Evolutionary conservation across 495 filamentous ascomycete species (phyloP), one percentile per base, ranked within the genome.

Genomic region (Margaritispora aquatica): DNA sequence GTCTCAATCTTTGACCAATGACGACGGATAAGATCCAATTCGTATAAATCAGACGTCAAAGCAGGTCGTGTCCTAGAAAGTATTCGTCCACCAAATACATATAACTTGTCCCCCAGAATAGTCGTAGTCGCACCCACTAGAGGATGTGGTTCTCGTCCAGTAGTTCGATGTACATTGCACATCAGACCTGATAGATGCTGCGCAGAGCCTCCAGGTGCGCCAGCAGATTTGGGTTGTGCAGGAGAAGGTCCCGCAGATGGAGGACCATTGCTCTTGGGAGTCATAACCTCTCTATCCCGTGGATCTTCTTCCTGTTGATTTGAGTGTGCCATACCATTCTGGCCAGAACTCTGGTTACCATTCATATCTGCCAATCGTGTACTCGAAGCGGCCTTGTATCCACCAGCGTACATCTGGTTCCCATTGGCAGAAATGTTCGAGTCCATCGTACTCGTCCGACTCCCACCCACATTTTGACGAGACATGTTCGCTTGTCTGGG

Each of bases 111-210:
- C 10, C 91, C 92, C 22, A 98, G 67, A 52, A 97, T 88, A 0
- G 95, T 97, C 0, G 95, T 97, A 0, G 95, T 96, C 2, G 94
- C 93, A 2, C 94, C 94, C 3, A 98, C 94, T 2, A 97, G 75
- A 11, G 94, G 86, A 60, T 88, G 90, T 5, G 94, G 95, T 68
- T 97, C 91, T 59, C 86, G 82, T 27, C 94, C 94, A 0, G 93
- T 97, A 17, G 94, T 97, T 48, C 80, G 73, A 59, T 94, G 89
- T 15, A 96, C 90, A 76, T 96, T 96, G 74, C 91, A 96, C 68
- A 96, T 93, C 67, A 96, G 73, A 1, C 92, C 91, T 0, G 92
- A 94, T 1, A 96, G 71, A 61, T 94, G 80, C 9, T 77, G 73
- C 1, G 79, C 75, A 7, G 71, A 73, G 7, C 74, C 65, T n/a